Conservation (phyloP, 352 stramenopile species). For the Globisporangium recalcitrans region DNA sequence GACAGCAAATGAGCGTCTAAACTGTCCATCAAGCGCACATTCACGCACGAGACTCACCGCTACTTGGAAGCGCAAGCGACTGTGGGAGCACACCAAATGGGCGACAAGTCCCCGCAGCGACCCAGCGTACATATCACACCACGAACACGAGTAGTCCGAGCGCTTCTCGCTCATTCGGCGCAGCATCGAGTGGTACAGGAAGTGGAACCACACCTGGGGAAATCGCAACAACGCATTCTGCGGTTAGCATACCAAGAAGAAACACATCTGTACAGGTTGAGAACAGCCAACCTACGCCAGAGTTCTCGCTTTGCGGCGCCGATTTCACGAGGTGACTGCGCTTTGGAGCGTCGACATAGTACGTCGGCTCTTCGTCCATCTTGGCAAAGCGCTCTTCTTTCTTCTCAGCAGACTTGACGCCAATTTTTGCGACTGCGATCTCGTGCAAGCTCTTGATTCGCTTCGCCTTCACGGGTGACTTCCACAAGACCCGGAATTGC, state of each 20-base stretch:
- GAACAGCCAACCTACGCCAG: conserved; percentile 4
- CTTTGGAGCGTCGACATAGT: conserved; percentile 17
- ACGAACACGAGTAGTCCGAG: conserved; percentile 74
- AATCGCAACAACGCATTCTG: neutral
- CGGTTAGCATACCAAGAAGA: neutral
- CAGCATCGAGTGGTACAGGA: conserved; percentile 77
- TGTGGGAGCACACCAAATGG: conserved; percentile 74
- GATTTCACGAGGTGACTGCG: conserved; percentile 13
- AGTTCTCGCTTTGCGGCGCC: conserved; percentile 11
- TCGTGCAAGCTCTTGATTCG: conserved; percentile 20
- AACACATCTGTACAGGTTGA: neutral
- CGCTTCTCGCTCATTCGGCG: conserved; percentile 78
- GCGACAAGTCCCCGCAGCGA: conserved; percentile 66
- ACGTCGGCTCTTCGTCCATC: conserved; percentile 6
- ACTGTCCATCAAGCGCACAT: neutral
- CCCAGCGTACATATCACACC: conserved; percentile 79
- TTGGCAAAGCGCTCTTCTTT: neutral
- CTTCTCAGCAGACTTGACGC: conserved; percentile 10
- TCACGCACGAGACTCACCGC: conserved; percentile 26
- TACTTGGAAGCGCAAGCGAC: conserved; percentile 75
- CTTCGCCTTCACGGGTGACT: conserved; percentile 16
- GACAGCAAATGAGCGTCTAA: neutral
- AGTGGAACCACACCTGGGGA: conserved; percentile 78
- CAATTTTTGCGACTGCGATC: conserved; percentile 15
- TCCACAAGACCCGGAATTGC: conserved; percentile 21